Conservation (phyloP, 805 yeast genomes). For the Saccharomycopsis lassenensis region DNA sequence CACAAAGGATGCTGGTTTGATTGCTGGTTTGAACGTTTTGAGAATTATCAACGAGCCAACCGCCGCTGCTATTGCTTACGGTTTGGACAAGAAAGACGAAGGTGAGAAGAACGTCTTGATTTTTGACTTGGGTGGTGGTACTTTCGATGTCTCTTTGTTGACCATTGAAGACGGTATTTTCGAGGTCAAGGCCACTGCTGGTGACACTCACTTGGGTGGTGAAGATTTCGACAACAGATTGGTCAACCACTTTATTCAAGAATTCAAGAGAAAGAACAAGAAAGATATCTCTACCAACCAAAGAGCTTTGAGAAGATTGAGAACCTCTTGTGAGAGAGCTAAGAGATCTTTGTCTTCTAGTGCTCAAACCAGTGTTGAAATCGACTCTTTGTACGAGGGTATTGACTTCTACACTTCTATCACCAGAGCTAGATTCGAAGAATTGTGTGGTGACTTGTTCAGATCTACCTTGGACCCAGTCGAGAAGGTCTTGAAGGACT, state of each 20-base stretch:
- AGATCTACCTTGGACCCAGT: constrained; percentile 94
- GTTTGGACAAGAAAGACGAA: constrained; percentile 67
- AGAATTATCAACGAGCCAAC: constrained; percentile 88
- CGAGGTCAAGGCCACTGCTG: constrained; percentile 88
- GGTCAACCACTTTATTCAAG: constrained; percentile 85
- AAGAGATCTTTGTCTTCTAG: constrained; percentile 97
- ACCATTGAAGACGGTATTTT: constrained; percentile 94
- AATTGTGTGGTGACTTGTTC: constrained; percentile 91
- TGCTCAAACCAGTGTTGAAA: constrained; percentile 93
- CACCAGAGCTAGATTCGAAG: constrained; percentile 98
- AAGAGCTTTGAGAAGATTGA: constrained; percentile 95
- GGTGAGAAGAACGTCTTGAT: constrained; percentile 85
- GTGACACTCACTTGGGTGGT: constrained; percentile 91
- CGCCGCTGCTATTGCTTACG: constrained; percentile 96
- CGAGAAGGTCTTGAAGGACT: constrained; percentile 88
- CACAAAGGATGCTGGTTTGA: constrained; percentile 81
- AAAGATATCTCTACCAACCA: constrained; percentile 87
- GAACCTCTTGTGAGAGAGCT: constrained; percentile 99
- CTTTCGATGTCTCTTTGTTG: constrained; percentile 92
- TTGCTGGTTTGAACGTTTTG: constrained; percentile 75
- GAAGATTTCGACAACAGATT: constrained; percentile 97
- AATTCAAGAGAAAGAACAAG: constrained; percentile 97
- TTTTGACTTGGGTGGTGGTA: constrained; percentile 98
- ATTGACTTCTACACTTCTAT: constrained; percentile 94
- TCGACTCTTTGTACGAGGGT: constrained; percentile 95